Evolutionary conservation across 148 eudicot genomes (phyloP), one percentile per base, ranked within the genome.

Genomic region (Fagopyrum tataricum): DNA sequence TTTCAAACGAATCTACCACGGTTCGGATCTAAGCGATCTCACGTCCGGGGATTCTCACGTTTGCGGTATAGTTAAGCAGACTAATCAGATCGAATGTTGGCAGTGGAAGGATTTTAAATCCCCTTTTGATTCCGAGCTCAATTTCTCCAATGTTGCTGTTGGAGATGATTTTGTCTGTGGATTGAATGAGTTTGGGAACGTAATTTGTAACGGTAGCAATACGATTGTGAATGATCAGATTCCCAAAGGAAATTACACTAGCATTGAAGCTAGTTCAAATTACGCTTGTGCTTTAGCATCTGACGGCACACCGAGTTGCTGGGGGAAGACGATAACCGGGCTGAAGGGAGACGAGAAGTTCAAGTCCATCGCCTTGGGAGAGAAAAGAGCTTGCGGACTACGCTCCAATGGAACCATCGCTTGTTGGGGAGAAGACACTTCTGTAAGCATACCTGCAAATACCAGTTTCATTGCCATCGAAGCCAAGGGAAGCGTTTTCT

Each of bases 111-210:
- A 39, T 18, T 78, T 81, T 61, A 72, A 74, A 44, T 42, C 71
- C 7, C 39, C 44, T 40, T 6, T 48, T 10, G 44, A n/a, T 44
- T 4, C 41, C 5, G 52, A 26, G 10, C 4, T 7, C 52, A 55
- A 24, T 20, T 67, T 81, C 68, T 77, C 96, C 1, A 77, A 70
- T 40, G 73, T 93, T 39, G 86, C 91, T 5, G 88, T 89, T 10
- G 98, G 98, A 17, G 82, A 75, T 13, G 78, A 84, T 78, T 93
- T 85, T 53, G 58, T 89, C 14, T 93, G 98, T 76, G 92, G 97
- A 61, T 77, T 93, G 72, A 71, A 61, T 41, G 17, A 18, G 64
- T 77, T 62, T 2, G 79, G 90, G 11, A 77, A 69, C 18, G 67
- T 93, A 61, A 56, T n/a, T 41, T 93, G 98, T 74, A 21, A 77